Conservation (phyloP, 495 filamentous ascomycete species). For the Aspergillus coremiiformis region DNA sequence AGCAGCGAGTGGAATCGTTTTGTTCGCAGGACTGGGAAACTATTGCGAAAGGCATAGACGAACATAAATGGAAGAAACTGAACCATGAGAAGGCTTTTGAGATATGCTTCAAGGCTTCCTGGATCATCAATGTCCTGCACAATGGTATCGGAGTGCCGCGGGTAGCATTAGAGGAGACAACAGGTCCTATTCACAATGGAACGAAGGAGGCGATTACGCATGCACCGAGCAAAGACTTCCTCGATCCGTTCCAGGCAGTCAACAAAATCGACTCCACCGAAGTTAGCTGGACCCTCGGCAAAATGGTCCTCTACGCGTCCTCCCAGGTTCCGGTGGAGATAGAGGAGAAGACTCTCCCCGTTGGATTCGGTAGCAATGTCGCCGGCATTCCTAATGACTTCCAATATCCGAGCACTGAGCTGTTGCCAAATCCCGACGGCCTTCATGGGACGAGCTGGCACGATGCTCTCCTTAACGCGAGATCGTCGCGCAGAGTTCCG, state of each 20-base stretch:
- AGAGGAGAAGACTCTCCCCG: conserved; percentile 55
- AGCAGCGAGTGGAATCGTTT: conserved; percentile 74
- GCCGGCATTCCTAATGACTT: conserved; percentile 66
- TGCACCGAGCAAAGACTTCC: conserved; percentile 70
- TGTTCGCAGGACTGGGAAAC: conserved; percentile 75
- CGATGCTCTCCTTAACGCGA: conserved; percentile 56
- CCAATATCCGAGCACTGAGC: conserved; percentile 68
- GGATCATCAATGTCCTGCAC: conserved; percentile 94
- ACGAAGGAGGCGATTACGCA: conserved; percentile 66
- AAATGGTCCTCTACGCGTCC: conserved; percentile 95
- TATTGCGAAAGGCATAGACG: conserved; percentile 57
- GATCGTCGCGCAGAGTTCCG: conserved; percentile 58
- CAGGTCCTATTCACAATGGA: conserved; percentile 50
- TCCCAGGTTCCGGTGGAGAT: conserved; percentile 67
- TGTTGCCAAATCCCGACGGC: conserved; percentile 32
- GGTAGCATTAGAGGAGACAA: conserved; percentile 65
- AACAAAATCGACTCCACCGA: conserved; percentile 88
- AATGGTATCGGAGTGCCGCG: conserved; percentile 91
- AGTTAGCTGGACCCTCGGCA: conserved; percentile 97
- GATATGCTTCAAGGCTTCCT: conserved; percentile 95
- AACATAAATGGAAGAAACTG: conserved; percentile 65
- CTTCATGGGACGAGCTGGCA: conserved; percentile 64
- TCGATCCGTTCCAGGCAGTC: conserved; percentile 86
- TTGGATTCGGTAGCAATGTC: conserved; percentile 85
- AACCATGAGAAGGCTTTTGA: conserved; percentile 66